Percentiles rank a stretch among this genome's conserved stretches.
Conservation (phyloP, 2,329 filamentous ascomycete species). For the Myriosclerotinia scirpicola region DNA sequence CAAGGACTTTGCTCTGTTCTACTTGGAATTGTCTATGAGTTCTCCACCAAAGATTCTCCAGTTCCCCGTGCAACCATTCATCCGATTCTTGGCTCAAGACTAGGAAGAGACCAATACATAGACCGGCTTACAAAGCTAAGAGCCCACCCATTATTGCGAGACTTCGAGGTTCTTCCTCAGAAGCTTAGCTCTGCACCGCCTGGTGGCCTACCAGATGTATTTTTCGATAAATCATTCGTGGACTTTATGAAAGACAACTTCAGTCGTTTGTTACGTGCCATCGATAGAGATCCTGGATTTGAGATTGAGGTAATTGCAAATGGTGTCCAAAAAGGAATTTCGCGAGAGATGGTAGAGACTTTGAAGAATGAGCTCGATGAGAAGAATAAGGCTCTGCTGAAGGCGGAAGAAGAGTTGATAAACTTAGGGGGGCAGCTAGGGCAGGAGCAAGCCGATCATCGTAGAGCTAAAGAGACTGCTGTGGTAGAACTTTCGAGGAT, state of each 20-base stretch:
- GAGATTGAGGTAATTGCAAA: constrained; percentile 81
- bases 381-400: constrained; percentile 56
- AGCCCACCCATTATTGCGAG: constrained; percentile 74
- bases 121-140: constrained; percentile 77
- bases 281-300: constrained; percentile 86
- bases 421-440: constrained; percentile 57
- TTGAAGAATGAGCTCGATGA: constrained; percentile 76
- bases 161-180: constrained; percentile 84
- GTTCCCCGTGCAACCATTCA: constrained; percentile 80
- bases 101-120: constrained; percentile 85
- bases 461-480: constrained; percentile 60
- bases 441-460: constrained; percentile 73
- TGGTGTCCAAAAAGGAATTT: constrained; percentile 83
- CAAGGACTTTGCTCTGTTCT: constrained; percentile 83
- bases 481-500: constrained; percentile 51
- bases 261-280: constrained; percentile 75
- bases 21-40: constrained; percentile 89
- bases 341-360: constrained; percentile 88
- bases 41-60: constrained; percentile 95
- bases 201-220: constrained; percentile 71
- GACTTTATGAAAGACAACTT: constrained; percentile 97
- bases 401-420: constrained; percentile 48
- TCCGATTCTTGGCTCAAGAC: constrained; percentile 69
- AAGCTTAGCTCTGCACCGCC: constrained; percentile 55
- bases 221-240: constrained; percentile 82